Evolutionary conservation across 257 asterid genomes (phyloP).

Genomic region (Nemophila menziesii): DNA sequence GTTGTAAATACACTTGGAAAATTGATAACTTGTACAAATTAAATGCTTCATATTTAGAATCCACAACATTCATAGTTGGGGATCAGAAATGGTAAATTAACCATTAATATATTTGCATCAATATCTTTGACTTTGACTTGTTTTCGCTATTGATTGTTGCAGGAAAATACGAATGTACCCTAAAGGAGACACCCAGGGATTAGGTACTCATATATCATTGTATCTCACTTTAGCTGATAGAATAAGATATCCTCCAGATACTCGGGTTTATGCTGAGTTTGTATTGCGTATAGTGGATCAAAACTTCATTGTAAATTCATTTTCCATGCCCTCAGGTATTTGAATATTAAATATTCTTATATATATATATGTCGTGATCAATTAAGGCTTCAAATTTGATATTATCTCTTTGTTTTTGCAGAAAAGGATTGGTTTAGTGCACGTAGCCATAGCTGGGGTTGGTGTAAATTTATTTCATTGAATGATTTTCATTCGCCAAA

Average conservation of each 20-base stretch:
- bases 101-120: too few species aligned
- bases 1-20: conserved; percentile 32
- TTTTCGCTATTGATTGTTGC: conserved; percentile 7
- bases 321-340: neutral
- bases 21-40: conserved; percentile 20
- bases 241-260: conserved; percentile 21
- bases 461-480: conserved; percentile 47
- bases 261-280: conserved; percentile 42
- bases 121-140: too few species aligned
- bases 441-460: conserved; percentile 32
- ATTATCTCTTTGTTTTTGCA: conserved; percentile 18
- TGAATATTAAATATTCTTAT: neutral
- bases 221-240: conserved; percentile 51
- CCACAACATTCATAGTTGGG: conserved; percentile 39
- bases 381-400: neutral
- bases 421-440: conserved; percentile 53
- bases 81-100: conserved; percentile 44
- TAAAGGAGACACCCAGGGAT: conserved; percentile 41
- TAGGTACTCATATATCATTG: conserved; percentile 32
- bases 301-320: conserved; percentile 13
- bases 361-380: neutral
- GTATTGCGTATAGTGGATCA: conserved; percentile 44
- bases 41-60: conserved; percentile 26
- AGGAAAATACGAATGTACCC: conserved; percentile 61
- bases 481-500: conserved; percentile 20